phyloP scores from a whole-genome alignment of 495 filamentous ascomycete genomes.

The Penicillium dipodomyicola region DNA sequence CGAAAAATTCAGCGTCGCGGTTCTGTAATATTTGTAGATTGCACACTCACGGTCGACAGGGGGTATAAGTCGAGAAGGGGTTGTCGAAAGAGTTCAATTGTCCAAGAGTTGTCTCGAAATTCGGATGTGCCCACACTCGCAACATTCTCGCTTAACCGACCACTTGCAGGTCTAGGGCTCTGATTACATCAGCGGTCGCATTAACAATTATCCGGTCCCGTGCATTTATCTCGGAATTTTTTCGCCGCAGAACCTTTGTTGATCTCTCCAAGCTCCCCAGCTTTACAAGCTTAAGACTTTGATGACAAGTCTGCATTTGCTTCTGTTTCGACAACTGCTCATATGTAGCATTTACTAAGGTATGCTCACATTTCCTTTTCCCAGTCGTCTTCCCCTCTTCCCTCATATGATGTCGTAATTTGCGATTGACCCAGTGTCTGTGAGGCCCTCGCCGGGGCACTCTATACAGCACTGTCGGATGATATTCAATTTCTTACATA shows the following conservation, averaged over 20 bases:
- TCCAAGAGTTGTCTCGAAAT: slow-evolving; percentile 45
- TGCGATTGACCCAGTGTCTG: slow-evolving; percentile 86
- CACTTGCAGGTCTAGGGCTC: slow-evolving; percentile 41
- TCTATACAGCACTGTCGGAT: slow-evolving; percentile 68
- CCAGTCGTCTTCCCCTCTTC: neutral
- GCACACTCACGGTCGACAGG: slow-evolving; percentile 49
- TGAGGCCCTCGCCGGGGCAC: slow-evolving; percentile 81
- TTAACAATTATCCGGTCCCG: slow-evolving; percentile 22
- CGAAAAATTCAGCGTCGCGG: slow-evolving; percentile 25
- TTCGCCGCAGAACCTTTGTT: slow-evolving; percentile 10
- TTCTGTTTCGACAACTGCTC: slow-evolving; percentile 6
- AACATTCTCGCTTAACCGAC: slow-evolving; percentile 34
- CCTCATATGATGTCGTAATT: slow-evolving; percentile 89
- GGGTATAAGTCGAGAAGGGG: slow-evolving; percentile 40
- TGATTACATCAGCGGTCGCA: slow-evolving; percentile 22
- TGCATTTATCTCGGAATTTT: slow-evolving; percentile 31
- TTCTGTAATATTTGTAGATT: slow-evolving; percentile 17
- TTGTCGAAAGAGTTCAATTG: slow-evolving; percentile 49
- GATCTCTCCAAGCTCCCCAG: slow-evolving; percentile 11
- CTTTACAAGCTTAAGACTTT: slow-evolving; percentile 6
- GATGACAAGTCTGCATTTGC: slow-evolving; percentile 6
- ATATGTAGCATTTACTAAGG: slow-evolving; percentile 18
- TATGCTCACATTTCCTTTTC: slow-evolving; percentile 22
- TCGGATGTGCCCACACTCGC: slow-evolving; percentile 42
- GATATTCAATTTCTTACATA: slow-evolving; percentile 98